Evolutionary conservation across 106 monocot genomes (phyloP), one percentile per base, ranked within the genome.

Genomic region (Platanthera zijinensis): DNA sequence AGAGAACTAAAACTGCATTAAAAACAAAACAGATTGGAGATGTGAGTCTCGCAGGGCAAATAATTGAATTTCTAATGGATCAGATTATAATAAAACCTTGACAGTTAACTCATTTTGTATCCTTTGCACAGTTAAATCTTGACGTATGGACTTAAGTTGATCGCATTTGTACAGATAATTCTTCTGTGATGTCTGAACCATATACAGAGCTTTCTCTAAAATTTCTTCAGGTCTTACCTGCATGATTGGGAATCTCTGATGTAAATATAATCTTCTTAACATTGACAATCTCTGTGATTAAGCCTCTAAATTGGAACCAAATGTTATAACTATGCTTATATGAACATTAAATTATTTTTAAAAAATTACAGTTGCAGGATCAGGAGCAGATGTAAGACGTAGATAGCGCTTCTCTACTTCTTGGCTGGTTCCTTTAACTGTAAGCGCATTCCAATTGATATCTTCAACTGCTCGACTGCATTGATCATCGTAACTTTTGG

Each of bases 161-260:
- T 94, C 93, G 69, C 96, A 97, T 86, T 93, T 97, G 78, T 91
- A 97, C 47, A 89, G 80, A 74, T 97, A 97, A 75, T 93, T 93
- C 83, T 87, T 97, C 76, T 77, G 81, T 78, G 87, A 87, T 73
- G 79, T 85, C 75, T 86, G 86, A 82, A 97, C 91, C 96, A 97
- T 89, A 50, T 77, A 50, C 11, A 97, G 83, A 77, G 96, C 93
- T 76, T 88, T 91, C 78, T 94, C 93, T 74, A 97, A 80, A 50
- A 97, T 81, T 48, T 91, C 93, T 86, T 93, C 96, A 61, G 91
- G 91, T 78, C 96, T 93, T 39, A 96, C 96, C 96, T 96, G 86
- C 69, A 89, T 69, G 25, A 73, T 28, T 56, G 14, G 21, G 50
- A 52, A n/a, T 57, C 8, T 32, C 10, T 70, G 49, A 50, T 74